Conservation (phyloP, 75 land plant genomes). For the Sequoiadendron giganteum region DNA sequence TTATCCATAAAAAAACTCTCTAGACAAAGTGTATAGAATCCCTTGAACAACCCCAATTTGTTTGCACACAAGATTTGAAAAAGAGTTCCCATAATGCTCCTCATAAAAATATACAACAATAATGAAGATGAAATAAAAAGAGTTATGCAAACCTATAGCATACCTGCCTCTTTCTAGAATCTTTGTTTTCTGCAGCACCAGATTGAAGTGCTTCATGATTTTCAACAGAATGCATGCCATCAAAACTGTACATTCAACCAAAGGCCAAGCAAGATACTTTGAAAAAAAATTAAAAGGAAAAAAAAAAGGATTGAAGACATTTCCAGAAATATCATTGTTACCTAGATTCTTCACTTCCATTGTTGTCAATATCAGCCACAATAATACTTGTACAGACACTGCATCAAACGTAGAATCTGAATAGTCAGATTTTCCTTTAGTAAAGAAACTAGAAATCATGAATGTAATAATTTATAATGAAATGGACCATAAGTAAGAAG, state of each 20-base stretch:
- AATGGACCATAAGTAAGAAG: neutral
- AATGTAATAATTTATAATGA: neutral
- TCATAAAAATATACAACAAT: neutral
- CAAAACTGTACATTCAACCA: conserved; percentile 40
- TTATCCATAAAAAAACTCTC: neutral
- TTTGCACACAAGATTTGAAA: neutral
- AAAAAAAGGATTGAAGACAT: neutral
- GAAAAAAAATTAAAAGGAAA: conserved; percentile 6
- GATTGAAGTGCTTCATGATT: conserved; percentile 28
- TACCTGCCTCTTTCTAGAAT: conserved; percentile 84
- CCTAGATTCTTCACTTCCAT: conserved; percentile 73
- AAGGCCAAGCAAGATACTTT: conserved; percentile 10
- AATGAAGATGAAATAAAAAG: neutral
- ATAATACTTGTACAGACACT: conserved; percentile 93
- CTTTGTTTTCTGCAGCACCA: conserved; percentile 52
- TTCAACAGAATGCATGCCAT: conserved; percentile 29
- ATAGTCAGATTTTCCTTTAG: neutral
- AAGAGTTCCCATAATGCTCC: neutral
- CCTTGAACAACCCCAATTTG: neutral
- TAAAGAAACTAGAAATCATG: neutral
- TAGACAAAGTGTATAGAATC: neutral
- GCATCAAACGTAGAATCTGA: neutral
- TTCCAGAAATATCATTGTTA: conserved; percentile 8
- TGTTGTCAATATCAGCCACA: conserved; percentile 64
- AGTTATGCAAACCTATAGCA: neutral